Conservation (phyloP, 164 flowering plant genomes). For the Malania oleifera region DNA sequence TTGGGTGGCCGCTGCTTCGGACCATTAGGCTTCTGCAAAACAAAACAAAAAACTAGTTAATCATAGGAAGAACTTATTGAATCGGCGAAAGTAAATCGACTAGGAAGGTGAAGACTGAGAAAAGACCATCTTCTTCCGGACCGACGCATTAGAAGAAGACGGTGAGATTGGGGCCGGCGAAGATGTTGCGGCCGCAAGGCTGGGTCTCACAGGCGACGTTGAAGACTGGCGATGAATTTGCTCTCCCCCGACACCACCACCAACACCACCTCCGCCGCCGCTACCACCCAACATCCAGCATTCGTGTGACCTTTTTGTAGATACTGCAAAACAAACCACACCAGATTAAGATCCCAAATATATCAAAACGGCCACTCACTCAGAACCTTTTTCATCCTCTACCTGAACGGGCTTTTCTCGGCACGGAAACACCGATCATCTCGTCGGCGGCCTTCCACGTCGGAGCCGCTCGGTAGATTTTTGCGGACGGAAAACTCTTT, state of each 20-base stretch:
- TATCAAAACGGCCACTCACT: constrained; percentile 2
- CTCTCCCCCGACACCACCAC: constrained; percentile 33
- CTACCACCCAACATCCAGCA: constrained; percentile 49
- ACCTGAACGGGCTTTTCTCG: constrained; percentile 95
- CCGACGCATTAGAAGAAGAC: constrained; percentile 55
- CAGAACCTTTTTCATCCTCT: background rate
- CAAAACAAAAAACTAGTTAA: constrained; percentile 1
- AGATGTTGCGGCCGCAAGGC: constrained; percentile 21
- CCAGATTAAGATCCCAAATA: constrained; percentile 4
- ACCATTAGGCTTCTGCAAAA: constrained; percentile 60
- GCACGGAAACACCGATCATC: constrained; percentile 86
- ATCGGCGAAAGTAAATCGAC: background rate
- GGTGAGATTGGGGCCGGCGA: constrained; percentile 55
- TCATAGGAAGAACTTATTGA: background rate
- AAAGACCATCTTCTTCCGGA: constrained; percentile 62
- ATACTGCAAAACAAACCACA: constrained; percentile 44
- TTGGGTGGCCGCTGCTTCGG: constrained; percentile 59
- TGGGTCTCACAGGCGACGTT: constrained; percentile 68
- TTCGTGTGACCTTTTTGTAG: constrained; percentile 83
- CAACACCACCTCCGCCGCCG: constrained; percentile 17
- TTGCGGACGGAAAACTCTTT: constrained; percentile 57
- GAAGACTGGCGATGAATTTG: constrained; percentile 62
- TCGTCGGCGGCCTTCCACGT: constrained; percentile 79
- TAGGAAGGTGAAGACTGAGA: background rate
- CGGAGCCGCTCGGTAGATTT: constrained; percentile 45